phyloP scores from a whole-genome alignment of 331 rosid genomes.

The Malus hybrid region DNA sequence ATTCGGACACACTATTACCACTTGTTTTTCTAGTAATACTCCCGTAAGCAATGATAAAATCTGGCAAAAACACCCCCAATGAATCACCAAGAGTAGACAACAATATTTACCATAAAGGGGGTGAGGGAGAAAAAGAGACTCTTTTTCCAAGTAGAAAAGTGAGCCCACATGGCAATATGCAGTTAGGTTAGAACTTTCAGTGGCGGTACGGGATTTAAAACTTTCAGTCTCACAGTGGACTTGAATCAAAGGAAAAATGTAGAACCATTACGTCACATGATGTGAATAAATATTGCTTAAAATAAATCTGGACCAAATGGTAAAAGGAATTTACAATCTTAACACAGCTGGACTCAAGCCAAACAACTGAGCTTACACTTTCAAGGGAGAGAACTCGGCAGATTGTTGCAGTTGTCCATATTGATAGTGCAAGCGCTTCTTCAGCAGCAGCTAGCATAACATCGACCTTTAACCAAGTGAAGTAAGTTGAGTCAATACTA shows the following conservation, averaged over 20 bases:
- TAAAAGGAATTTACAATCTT: neutral
- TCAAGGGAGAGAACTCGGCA: slow-evolving; percentile 93
- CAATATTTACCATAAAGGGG: neutral
- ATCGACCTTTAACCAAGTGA: slow-evolving; percentile 39
- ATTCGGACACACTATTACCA: slow-evolving; percentile 67
- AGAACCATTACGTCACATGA: neutral
- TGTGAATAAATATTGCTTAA: neutral
- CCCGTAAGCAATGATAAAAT: slow-evolving; percentile 65
- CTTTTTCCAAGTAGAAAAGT: neutral
- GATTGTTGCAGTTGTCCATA: slow-evolving; percentile 77
- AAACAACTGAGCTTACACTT: slow-evolving; percentile 45
- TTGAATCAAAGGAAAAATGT: neutral
- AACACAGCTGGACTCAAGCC: slow-evolving; percentile 10
- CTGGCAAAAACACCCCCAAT: slow-evolving; percentile 40
- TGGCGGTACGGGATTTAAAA: neutral
- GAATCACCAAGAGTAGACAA: neutral
- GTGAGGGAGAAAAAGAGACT: neutral
- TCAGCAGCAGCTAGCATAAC: slow-evolving; percentile 70
- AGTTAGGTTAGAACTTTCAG: neutral
- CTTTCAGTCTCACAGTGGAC: neutral
- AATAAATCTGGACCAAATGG: neutral
- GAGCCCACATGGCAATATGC: neutral
- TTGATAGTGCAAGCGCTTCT: slow-evolving; percentile 75
- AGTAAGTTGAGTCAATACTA: slow-evolving; percentile 5
- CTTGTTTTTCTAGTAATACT: slow-evolving; percentile 81